Percentiles rank a stretch among this genome's conserved stretches.
Conservation (phyloP, 2,329 filamentous ascomycete genomes). For the Camillea tinctor region DNA sequence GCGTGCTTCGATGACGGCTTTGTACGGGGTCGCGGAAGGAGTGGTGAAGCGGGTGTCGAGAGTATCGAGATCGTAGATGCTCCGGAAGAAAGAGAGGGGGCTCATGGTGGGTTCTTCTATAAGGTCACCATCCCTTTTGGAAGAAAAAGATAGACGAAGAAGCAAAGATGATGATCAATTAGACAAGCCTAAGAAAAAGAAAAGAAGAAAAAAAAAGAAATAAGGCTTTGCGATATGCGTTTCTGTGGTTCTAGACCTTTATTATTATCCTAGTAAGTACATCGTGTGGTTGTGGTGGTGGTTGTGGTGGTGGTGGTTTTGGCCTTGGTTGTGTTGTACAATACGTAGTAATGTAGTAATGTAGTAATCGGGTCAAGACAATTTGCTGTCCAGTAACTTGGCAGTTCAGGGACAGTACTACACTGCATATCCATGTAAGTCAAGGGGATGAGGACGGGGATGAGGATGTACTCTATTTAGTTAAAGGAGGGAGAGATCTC, state of each 20-base stretch:
- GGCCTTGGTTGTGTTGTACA: too few species aligned
- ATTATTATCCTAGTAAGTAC: neutral
- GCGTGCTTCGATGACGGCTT: constrained; percentile 53
- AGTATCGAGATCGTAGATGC: constrained; percentile 64
- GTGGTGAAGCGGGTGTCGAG: constrained; percentile 65
- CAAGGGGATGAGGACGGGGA: too few species aligned
- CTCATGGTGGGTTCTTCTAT: constrained; percentile 39
- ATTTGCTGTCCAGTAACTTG: too few species aligned
- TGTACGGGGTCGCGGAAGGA: constrained; percentile 67
- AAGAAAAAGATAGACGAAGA: constrained; percentile 1
- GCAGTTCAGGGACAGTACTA: too few species aligned
- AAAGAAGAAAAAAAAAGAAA: too few species aligned
- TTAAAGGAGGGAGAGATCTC: too few species aligned
- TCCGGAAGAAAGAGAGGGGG: constrained; percentile 33
- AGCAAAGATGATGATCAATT: neutral
- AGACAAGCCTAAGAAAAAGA: too few species aligned
- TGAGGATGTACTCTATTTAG: too few species aligned
- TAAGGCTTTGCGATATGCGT: too few species aligned
- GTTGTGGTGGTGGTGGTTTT: too few species aligned
- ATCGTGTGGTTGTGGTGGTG: neutral
- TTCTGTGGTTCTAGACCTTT: neutral
- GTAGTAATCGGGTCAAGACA: neutral
- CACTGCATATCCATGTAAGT: too few species aligned
- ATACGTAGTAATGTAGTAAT: too few species aligned
- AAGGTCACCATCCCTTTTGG: constrained; percentile 16